A percentile compares a stretch with the other conserved stretches of the same genome.
Conservation (phyloP, 2,329 filamentous ascomycete genomes). For the Cephalotrichum gorgonifer region DNA sequence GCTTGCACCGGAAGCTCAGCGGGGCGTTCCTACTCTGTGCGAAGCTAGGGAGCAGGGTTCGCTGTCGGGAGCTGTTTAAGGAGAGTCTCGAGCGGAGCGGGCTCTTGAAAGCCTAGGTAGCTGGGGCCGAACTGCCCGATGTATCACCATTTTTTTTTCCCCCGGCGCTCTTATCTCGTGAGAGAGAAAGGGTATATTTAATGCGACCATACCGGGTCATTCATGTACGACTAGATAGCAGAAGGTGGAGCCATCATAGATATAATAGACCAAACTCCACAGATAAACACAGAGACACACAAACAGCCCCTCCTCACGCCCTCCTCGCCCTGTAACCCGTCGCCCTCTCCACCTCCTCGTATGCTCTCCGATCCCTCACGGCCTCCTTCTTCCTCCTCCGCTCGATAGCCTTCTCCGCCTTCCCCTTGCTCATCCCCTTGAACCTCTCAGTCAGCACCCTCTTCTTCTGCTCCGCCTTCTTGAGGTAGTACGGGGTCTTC, state of each 20-base stretch:
- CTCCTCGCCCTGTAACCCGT: conserved; percentile 6
- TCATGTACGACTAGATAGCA: neutral
- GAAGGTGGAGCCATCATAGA: neutral
- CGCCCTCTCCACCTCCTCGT: conserved; percentile 33
- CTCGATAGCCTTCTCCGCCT: conserved; percentile 78
- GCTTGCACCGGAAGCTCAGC: conserved; percentile 85
- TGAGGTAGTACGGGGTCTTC: conserved; percentile 88
- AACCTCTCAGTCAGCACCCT: conserved; percentile 69
- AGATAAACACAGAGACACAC: neutral
- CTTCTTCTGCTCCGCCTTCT: conserved; percentile 88
- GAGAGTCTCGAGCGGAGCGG: conserved; percentile 34
- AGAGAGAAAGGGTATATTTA: neutral
- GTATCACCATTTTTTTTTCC: conserved; percentile 1
- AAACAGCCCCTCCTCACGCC: neutral
- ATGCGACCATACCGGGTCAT: neutral
- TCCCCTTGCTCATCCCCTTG: conserved; percentile 71
- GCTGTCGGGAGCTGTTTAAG: conserved; percentile 71
- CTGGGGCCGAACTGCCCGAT: neutral
- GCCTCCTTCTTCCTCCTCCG: conserved; percentile 82
- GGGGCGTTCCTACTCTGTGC: conserved; percentile 92
- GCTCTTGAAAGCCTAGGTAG: conserved; percentile 4
- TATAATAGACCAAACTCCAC: conserved; percentile 3
- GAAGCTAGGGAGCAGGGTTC: conserved; percentile 69
- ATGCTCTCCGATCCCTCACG: conserved; percentile 70
- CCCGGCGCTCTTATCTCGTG: neutral